Percentiles rank a stretch among this genome's conserved stretches.
Evolutionary conservation across 805 yeast genomes (phyloP).

Genomic region (Zygosaccharomyces rouxii): DNA sequence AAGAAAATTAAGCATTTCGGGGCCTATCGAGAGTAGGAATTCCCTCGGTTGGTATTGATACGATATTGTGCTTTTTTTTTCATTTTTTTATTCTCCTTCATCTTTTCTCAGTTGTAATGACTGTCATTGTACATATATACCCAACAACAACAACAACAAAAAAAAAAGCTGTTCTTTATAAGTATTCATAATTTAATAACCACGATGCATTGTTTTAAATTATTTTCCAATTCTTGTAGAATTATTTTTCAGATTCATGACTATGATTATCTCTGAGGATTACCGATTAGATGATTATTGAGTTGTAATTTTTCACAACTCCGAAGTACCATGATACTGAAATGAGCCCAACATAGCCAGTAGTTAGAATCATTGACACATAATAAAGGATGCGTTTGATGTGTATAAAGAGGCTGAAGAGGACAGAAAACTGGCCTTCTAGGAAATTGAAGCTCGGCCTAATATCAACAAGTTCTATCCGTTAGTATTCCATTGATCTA

Average conservation of each 20-base stretch:
- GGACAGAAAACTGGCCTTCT: no score
- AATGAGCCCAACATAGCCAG: neutral
- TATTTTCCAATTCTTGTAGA: neutral
- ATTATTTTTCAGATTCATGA: neutral
- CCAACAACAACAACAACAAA: no score
- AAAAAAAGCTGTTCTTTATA: constrained; percentile 1
- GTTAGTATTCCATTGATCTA: neutral
- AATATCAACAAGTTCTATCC: neutral
- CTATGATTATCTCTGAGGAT: neutral
- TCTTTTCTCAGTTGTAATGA: neutral
- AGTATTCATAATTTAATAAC: neutral
- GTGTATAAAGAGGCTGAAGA: no score
- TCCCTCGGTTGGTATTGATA: constrained; percentile 13
- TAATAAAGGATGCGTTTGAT: neutral
- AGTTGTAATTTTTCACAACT: neutral
- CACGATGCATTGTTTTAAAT: neutral
- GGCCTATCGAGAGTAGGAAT: constrained; percentile 11
- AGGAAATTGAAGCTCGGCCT: no score
- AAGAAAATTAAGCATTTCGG: constrained; percentile 9
- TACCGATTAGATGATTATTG: neutral
- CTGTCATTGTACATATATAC: neutral
- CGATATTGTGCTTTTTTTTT: neutral
- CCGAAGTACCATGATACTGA: constrained; percentile 6
- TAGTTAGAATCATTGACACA: neutral
- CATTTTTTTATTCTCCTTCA: neutral